A percentile compares a stretch with the other conserved stretches of the same genome.
phyloP scores from a whole-genome alignment of 441 rosid species.

The Populus hybrid region DNA sequence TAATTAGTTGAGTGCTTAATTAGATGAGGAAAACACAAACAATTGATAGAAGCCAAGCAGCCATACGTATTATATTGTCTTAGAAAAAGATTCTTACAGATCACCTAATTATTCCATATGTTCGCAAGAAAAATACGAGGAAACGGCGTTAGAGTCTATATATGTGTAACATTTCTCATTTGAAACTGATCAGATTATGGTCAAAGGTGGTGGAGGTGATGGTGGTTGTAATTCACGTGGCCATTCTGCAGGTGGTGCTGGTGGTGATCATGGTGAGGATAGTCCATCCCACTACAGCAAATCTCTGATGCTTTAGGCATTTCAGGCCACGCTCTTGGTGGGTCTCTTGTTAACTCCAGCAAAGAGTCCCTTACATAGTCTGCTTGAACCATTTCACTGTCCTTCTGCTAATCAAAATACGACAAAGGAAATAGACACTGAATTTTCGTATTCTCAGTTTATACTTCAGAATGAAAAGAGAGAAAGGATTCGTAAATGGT shows the following conservation, averaged over 20 bases:
- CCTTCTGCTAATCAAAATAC: constrained; percentile 45
- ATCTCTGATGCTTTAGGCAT: constrained; percentile 34
- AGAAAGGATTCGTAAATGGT: not conserved
- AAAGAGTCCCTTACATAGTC: constrained; percentile 73
- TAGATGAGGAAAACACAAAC: not conserved
- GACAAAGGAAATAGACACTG: not conserved
- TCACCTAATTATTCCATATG: not conserved
- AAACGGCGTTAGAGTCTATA: not conserved
- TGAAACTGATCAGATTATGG: not conserved
- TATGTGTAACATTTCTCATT: not conserved
- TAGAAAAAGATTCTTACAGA: not conserved
- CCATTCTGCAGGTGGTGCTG: constrained; percentile 36
- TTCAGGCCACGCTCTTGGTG: constrained; percentile 51
- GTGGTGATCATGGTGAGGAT: constrained; percentile 38
- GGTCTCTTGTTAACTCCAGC: constrained; percentile 65
- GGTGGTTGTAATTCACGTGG: constrained; percentile 35
- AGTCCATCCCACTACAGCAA: constrained; percentile 33
- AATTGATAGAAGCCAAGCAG: not conserved
- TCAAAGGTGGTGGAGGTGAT: constrained; percentile 42
- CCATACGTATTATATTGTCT: not conserved
- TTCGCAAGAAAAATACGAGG: not conserved
- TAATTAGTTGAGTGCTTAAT: too few relatives aligned
- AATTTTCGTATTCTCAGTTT: not conserved
- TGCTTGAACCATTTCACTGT: constrained; percentile 68
- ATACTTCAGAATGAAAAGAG: not conserved